Conservation (phyloP, 2,329 filamentous ascomycete genomes). For the Ophiognomonia clavigignenti-juglandacearum region DNA sequence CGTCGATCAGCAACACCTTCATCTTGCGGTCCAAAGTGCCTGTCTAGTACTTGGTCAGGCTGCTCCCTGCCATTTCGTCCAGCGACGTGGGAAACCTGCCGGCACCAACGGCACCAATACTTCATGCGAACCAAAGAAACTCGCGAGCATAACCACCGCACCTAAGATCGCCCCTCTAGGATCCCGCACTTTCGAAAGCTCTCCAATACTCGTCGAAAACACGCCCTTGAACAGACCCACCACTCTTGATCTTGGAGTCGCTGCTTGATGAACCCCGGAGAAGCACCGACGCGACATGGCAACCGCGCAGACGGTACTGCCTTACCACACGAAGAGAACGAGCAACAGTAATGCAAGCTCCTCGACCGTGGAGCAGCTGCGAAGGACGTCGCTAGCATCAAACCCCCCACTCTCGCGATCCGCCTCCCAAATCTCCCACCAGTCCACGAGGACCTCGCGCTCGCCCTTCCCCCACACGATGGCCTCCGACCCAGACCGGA, state of each 20-base stretch:
- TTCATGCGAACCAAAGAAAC: too few relatives aligned
- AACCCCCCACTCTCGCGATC: constrained; percentile 56
- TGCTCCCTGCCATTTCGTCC: too few relatives aligned
- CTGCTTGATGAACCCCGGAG: too few relatives aligned
- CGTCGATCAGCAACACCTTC: constrained; percentile 1
- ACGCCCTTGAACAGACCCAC: too few relatives aligned
- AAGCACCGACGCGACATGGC: constrained; percentile 27
- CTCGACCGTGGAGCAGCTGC: constrained; percentile 26
- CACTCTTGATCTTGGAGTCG: too few relatives aligned
- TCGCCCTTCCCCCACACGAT: constrained; percentile 45
- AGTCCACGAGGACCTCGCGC: constrained; percentile 43
- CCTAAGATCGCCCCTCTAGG: neutral
- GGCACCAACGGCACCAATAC: too few relatives aligned
- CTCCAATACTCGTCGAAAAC: too few relatives aligned
- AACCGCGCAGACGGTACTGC: constrained; percentile 34
- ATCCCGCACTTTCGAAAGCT: too few relatives aligned
- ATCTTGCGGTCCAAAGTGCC: too few relatives aligned
- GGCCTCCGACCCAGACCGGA: constrained; percentile 47
- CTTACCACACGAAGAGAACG: constrained; percentile 38
- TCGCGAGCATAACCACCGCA: neutral
- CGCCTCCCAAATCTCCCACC: constrained; percentile 52
- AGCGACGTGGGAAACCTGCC: neutral
- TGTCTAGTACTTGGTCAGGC: too few relatives aligned
- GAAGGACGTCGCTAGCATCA: constrained; percentile 58
- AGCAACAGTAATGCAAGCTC: constrained; percentile 24